phyloP scores from a whole-genome alignment of 169 alveolate genomes.

The Plasmodium sp. region DNA sequence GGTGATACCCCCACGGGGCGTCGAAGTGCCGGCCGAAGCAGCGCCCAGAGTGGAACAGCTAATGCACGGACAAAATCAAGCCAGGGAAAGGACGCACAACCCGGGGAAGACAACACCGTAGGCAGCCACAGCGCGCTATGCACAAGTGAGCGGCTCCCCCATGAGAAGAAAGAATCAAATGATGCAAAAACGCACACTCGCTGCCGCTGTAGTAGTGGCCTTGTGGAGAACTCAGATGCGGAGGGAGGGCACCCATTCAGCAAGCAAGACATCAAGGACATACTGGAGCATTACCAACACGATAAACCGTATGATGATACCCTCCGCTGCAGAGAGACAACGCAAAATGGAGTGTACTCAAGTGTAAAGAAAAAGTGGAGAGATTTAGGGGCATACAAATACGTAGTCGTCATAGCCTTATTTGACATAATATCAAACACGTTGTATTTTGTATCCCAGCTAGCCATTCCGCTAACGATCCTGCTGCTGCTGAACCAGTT shows the following conservation, averaged over 20 bases:
- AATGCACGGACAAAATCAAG: background rate
- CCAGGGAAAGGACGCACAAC: background rate
- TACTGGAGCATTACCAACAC: slow-evolving; percentile 8
- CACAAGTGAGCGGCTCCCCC: background rate
- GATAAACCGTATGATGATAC: background rate
- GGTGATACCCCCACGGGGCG: background rate
- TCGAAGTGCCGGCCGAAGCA: background rate
- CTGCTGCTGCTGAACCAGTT: slow-evolving; percentile 50
- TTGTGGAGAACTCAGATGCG: background rate
- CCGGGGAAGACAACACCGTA: background rate
- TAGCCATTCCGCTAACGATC: slow-evolving; percentile 67
- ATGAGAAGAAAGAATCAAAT: background rate
- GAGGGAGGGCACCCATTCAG: background rate
- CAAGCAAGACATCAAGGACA: slow-evolving; percentile 13
- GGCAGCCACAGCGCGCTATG: background rate
- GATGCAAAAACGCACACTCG: background rate
- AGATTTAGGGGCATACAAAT: slow-evolving; percentile 49
- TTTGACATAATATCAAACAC: slow-evolving; percentile 54
- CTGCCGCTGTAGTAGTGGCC: background rate
- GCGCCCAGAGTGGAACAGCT: background rate
- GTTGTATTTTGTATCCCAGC: slow-evolving; percentile 60
- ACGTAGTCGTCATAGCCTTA: slow-evolving; percentile 26
- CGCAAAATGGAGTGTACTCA: background rate
- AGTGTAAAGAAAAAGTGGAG: slow-evolving; percentile 9
- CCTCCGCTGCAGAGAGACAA: background rate